Base-by-base conservation (phyloP, 495 filamentous ascomycete species). In the Penicillium silybi region DNA sequence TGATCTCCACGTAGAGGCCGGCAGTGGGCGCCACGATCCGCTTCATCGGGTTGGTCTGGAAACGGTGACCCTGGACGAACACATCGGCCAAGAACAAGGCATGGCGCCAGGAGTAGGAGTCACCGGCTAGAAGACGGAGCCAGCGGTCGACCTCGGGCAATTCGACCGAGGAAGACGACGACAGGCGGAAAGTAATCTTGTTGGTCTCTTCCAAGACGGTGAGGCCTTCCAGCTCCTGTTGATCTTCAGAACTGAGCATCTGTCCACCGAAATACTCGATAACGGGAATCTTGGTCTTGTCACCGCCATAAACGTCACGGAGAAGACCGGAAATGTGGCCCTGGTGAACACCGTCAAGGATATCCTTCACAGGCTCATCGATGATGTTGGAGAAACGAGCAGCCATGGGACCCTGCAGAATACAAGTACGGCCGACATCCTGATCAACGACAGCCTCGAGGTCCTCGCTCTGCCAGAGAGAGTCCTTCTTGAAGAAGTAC, bases 401-500 rank as follows among this genome's bases (percentile, higher is more conserved):
- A 34, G 93, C 90, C 75, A 92, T 91, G 5, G 93, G 93, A 13
- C 93, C 93, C 67, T 98, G 93, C 47, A 98, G 75, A 68, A 98
- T 97, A 76, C 90, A 96, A 6, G 89, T 92, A 50, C 93, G 81
- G 38, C 89, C 91, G 47, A 97, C 93, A 70, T 98, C 93, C 70
- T 97, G 92, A 56, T 78, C 92, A 44, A 97, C 89, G 59, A 98
- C 93, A 32, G 93, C 93, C 55, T 90, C 92, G 11, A 98, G 80
- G 64, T 97, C 92, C 70, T 98, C 93, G 0, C 92, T 96, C 71
- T 98, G 93, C 93, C 93, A 98, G 23, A 98, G 82, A n/a, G 92
- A 97, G 70, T 98, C 93, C 73, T 98, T 98, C 84, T 98, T 98
- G 85, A 98, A 97, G 76, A 86, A 98, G 69, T 90, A 95, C 67